Conservation (phyloP, 2,329 filamentous ascomycete genomes). For the Pseudocercospora pini-densiflorae region DNA sequence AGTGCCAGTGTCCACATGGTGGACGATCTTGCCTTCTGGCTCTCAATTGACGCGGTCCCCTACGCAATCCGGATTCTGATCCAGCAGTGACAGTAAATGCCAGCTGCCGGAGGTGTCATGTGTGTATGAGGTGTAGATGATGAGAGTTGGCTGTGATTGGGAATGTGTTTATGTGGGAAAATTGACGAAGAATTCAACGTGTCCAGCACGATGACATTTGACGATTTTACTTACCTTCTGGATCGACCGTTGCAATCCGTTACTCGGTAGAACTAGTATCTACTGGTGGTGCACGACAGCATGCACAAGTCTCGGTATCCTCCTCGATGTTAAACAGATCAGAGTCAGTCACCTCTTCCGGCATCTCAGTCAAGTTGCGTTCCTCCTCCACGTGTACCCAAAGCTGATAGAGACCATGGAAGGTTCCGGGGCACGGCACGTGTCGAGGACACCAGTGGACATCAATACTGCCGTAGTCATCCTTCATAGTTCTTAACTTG, state of each 20-base stretch:
- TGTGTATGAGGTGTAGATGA: too few relatives aligned
- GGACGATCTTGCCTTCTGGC: too few relatives aligned
- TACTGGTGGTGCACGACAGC: not conserved
- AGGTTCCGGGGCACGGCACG: not conserved
- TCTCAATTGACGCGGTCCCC: too few relatives aligned
- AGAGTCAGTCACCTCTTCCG: not conserved
- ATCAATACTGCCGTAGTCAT: rapidly evolving
- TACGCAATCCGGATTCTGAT: too few relatives aligned
- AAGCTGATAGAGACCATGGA: not conserved
- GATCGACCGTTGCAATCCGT: not conserved
- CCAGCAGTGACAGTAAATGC: too few relatives aligned
- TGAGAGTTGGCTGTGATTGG: too few relatives aligned
- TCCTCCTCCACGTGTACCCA: not conserved
- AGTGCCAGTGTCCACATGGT: too few relatives aligned
- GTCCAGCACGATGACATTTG: not conserved
- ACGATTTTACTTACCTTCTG: not conserved
- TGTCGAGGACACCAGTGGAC: not conserved
- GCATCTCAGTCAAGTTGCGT: not conserved
- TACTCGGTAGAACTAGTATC: not conserved
- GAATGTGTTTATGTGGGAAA: not conserved
- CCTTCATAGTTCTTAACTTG: not conserved
- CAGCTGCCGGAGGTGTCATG: too few relatives aligned
- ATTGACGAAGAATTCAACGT: not conserved
- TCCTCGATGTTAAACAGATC: not conserved
- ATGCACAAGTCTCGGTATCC: not conserved